Conservation (phyloP, 2,329 filamentous ascomycete species). For the Aspergillus pseudoglaucus region DNA sequence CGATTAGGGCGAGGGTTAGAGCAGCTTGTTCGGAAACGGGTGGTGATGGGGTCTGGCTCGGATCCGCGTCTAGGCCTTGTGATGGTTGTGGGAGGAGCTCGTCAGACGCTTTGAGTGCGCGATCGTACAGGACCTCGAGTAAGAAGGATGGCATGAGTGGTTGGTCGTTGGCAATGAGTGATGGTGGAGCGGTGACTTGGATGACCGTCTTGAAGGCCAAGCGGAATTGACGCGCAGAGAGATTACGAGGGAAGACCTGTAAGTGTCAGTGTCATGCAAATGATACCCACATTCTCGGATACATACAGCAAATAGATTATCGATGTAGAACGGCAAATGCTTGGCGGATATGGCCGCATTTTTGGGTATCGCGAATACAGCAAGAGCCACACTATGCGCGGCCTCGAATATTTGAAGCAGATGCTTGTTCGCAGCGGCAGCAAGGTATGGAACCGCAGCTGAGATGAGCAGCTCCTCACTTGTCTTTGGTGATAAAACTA, state of each 20-base stretch:
- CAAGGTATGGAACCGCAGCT: conserved; percentile 68
- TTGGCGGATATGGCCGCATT: conserved; percentile 64
- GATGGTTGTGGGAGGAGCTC: conserved; percentile 40
- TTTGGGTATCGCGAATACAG: conserved; percentile 72
- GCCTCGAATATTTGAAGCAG: conserved; percentile 75
- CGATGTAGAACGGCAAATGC: conserved; percentile 76
- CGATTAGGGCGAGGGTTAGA: conserved; percentile 68
- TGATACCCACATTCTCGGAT: neutral
- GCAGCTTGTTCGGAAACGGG: conserved; percentile 66
- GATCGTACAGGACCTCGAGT: conserved; percentile 68
- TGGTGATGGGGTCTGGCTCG: conserved; percentile 24
- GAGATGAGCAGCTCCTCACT: conserved; percentile 69
- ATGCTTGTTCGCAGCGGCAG: conserved; percentile 49
- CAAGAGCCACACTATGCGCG: conserved; percentile 74
- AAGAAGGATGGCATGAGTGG: conserved; percentile 73
- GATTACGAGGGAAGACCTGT: conserved; percentile 65
- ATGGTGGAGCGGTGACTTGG: conserved; percentile 74
- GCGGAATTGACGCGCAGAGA: conserved; percentile 80
- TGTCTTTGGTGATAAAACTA: conserved; percentile 58
- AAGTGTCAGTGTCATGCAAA: no score
- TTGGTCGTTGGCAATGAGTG: conserved; percentile 63
- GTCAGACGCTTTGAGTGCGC: conserved; percentile 52
- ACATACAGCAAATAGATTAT: conserved; percentile 61
- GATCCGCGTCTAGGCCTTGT: conserved; percentile 27
- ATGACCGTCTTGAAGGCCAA: conserved; percentile 81